Base-by-base conservation (phyloP, 73 alveolate genomes). In the Stentor roeselii region DNA sequence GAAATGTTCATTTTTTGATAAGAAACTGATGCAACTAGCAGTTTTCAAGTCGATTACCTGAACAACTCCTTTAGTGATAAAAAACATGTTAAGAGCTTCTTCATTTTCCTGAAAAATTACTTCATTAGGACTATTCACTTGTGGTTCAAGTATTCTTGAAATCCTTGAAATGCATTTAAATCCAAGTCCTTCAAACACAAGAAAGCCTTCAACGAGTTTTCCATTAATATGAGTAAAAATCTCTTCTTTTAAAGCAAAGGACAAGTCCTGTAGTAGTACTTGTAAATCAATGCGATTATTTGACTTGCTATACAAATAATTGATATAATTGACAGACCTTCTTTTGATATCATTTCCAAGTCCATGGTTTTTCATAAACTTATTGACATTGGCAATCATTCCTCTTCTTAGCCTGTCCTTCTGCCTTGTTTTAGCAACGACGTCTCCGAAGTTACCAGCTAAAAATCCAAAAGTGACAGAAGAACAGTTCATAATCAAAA, bases 401-500 rank as follows among this genome's bases (percentile, higher is more conserved):
- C 27, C 82, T 14, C 27, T 11, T 61, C 37, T 61, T 61, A 14
- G 21, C 38, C 27, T 30, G 27, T 35, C 82, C 42, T n/a, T 61
- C 27, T 6, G 14, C 14, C 21, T 35, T 6, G 6, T 11, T 35
- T 61, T n/a, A 14, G 6, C 42, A 30, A 61, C 27, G 42, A 61
- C 27, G 6, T 6, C 27, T 14, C 58, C 42, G 60, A 94, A 90
- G 39, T 92, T 82, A 41, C 94, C 92, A 39, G 92, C 93, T 37
- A 95, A 85, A 82, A 90, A 94, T 6, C 97, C 98, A 84, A 92
- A 92, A 50, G 92, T 93, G 3, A 91, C 93, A 60, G 95, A 86
- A 1, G 97, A 91, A 38, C 90, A 82, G 58, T 90, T 85, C 97
- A 90, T 89, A 3, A 93, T 90, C 27, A 92, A 59, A 34, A 88